Base-by-base conservation (phyloP, 495 filamentous ascomycete species). In the Halenospora varia region DNA sequence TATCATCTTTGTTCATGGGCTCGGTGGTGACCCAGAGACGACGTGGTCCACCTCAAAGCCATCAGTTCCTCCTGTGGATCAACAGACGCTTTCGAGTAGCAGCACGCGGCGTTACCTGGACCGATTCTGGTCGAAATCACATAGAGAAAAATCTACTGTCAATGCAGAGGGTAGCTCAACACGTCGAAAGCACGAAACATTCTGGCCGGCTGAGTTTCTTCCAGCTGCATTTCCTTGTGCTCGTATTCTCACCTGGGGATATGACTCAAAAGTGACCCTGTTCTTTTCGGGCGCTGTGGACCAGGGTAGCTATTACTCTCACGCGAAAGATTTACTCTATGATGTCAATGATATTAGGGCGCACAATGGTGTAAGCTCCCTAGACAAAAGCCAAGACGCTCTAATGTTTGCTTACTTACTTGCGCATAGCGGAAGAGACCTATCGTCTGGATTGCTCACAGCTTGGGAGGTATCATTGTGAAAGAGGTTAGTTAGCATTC, bases 191-290 rank as follows among this genome's bases (percentile, higher is more conserved):
- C 44, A 47, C 6, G 10, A 19, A 47, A 10, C 10, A 13, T 66
- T 59, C 24, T 73, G 70, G 70, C 70, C 69, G 6, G 35, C 44
- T 42, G 68, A 75, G 39, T 44, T 75, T n/a, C 51, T 75, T 45
- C 67, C 71, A 15, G 4, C 23, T 2, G 65, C 71, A 0, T 40
- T 40, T 40, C 10, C 44, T 47, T 50, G 59, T 22, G 60, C 70
- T 8, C 68, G 72, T 25, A 65, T 75, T 25, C 46, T 75, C 18
- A 62, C 59, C 0, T 75, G 60, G 45, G 71, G 71, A 1, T 75
- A 74, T 52, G 71, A 74, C 59, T 69, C 56, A 40, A 63, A 68
- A 18, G 56, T 75, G 22, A 59, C 66, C 10, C 66, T 68, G 42
- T 48, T 46, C 17, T 55, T 68, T 0, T 60, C 42, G 0, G 20